Percentiles rank a stretch among this genome's conserved stretches.
Evolutionary conservation across 441 rosid genomes (phyloP).

Genomic region (Sinapis alba): DNA sequence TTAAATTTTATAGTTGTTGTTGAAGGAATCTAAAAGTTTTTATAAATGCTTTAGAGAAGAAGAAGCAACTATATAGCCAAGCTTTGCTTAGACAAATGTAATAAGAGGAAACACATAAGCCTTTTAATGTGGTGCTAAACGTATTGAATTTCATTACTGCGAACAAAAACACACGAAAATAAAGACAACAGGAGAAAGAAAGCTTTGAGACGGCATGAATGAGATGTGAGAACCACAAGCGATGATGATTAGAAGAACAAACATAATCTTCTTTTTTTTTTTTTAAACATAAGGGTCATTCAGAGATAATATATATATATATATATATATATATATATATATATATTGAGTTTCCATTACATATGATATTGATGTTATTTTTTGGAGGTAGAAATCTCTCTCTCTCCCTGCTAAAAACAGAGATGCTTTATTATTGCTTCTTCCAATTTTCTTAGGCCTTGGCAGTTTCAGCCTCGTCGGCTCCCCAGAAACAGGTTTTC

Average conservation of each 20-base stretch:
- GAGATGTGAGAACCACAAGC: too few relatives aligned
- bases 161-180: too few relatives aligned
- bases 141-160: too few relatives aligned
- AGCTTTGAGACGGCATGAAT: not conserved
- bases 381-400: not conserved
- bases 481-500: slow-evolving; percentile 84
- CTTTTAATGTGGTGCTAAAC: too few relatives aligned
- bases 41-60: too few relatives aligned
- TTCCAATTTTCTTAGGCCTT: slow-evolving; percentile 27
- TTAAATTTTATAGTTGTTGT: too few relatives aligned
- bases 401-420: not conserved
- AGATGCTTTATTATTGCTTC: not conserved
- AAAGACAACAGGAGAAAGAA: not conserved
- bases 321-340: too few relatives aligned
- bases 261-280: too few relatives aligned
- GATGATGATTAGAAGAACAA: not conserved
- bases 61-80: too few relatives aligned
- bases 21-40: too few relatives aligned
- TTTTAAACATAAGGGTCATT: not conserved
- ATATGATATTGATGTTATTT: not conserved
- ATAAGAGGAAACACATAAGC: too few relatives aligned
- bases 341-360: not conserved
- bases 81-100: too few relatives aligned
- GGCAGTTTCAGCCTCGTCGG: slow-evolving; percentile 43
- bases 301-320: not conserved